Percentiles rank a stretch among this genome's conserved stretches.
These are phyloP conservation scores for Aspergillus thermomutatus DNA, from an alignment of 2,329 filamentous ascomycete species.

Conservation along the genomic window DNA sequence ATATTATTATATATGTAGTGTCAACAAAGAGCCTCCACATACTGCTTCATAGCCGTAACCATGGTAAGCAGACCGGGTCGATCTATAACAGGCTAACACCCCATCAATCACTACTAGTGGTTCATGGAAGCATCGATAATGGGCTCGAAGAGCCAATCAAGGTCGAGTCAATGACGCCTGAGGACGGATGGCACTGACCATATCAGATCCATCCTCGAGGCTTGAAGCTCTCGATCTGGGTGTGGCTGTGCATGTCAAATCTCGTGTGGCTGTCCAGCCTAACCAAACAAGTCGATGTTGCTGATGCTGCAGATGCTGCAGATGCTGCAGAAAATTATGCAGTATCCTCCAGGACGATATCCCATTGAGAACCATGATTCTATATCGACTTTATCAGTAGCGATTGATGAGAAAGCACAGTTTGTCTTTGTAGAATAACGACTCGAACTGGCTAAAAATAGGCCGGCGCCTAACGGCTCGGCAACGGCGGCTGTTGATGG, in stretches of 20 bases:
- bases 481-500: neutral
- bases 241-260: neutral
- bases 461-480: neutral
- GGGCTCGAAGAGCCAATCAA: neutral
- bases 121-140: neutral
- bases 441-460: neutral
- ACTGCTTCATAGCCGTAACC: neutral
- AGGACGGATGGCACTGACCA: neutral
- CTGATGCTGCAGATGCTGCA: neutral
- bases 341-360: neutral
- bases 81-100: too few species aligned
- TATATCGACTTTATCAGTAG: neutral
- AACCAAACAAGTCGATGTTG: neutral
- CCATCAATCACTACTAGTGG: neutral
- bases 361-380: neutral
- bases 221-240: neutral
- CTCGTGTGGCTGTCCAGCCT: neutral
- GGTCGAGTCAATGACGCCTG: neutral
- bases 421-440: too few species aligned
- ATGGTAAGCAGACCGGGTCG: neutral
- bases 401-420: neutral
- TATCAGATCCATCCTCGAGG: neutral
- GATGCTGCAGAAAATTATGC: neutral
- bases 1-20: neutral
- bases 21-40: neutral